Conservation (phyloP, 176 grass and related monocot genomes). For the Hsuehochloa calcarea region DNA sequence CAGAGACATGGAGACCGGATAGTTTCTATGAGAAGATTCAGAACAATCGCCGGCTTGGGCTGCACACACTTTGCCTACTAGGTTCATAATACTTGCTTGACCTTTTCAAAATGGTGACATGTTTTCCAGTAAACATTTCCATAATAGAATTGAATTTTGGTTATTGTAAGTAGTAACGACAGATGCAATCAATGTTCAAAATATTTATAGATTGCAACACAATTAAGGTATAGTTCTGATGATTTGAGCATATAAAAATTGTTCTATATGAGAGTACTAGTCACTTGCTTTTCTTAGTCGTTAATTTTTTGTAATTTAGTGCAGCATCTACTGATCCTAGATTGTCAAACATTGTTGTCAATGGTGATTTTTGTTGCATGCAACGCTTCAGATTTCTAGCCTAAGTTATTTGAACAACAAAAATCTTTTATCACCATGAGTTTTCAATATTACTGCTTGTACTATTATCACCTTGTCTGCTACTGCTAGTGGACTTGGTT, state of each 20-base stretch:
- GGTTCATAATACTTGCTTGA: constrained; percentile 46
- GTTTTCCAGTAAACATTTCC: not conserved
- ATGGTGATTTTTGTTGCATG: not conserved
- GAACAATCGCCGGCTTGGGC: constrained; percentile 65
- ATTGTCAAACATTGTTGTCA: not conserved
- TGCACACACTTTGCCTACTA: constrained; percentile 95
- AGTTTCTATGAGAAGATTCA: constrained; percentile 97
- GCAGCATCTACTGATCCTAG: not conserved
- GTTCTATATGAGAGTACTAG: not conserved
- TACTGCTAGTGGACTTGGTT: not conserved
- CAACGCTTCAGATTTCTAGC: not conserved
- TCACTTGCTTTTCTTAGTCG: not conserved
- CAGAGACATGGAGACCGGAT: constrained; percentile 87
- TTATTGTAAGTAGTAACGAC: constrained; percentile 7
- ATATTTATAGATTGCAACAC: not conserved
- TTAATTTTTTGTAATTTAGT: constrained; percentile 2
- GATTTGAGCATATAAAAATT: not conserved
- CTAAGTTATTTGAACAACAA: not conserved
- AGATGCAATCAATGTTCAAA: not conserved
- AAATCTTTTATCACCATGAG: not conserved
- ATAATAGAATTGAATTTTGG: not conserved
- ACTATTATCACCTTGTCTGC: not conserved
- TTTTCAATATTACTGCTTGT: constrained; percentile 25
- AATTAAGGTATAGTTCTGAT: constrained; percentile 1
- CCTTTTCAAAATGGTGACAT: not conserved